Evolutionary conservation across 139 green algal genomes (phyloP), one percentile per base, ranked within the genome.

Genomic region (Yamagishiella unicocca): DNA sequence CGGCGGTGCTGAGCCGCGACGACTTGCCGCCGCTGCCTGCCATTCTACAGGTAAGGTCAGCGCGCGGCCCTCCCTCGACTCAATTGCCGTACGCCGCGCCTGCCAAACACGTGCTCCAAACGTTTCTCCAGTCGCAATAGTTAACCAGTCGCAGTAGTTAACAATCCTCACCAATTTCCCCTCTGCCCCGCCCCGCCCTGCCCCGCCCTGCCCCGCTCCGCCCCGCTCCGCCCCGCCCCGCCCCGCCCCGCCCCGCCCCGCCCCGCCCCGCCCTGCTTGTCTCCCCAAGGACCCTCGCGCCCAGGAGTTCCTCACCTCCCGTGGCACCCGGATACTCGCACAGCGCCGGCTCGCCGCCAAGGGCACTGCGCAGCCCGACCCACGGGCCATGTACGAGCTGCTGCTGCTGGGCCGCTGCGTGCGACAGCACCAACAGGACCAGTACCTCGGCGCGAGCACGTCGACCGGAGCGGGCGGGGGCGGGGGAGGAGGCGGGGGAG

Each of bases 301-400:
- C 4, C 9, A 19, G 38, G 80, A 86, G 4, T 86, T 86, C 33
- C 31, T 86, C 12, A 24, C 45, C 7, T 64, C 64, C 2, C 80
- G 64, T 31, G 43, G 62, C 43, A 40, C n/a, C 21, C 62, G 67
- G 25, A 50, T 86, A 0, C 29, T 85, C 29, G 42, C 79, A 14
- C 12, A 38, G 10, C 79, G 79, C 3, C 79, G 79, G 24, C 40
- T 58, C 2, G 80, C 80, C 22, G 80, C 80, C 31, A 77, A 77
- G n/a, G 45, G 43, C 31, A 33, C 43, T 5, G 80, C 54, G n/a
- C 80, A 86, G 66, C 80, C 80, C 35, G 64, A 86, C 61, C 62
- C 80, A 9, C 80, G 80, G 27, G n/a, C 80, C 42, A 77, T 86
- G 80, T 86, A 68, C 45, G 80, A 86, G 43, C 80, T 86, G 21